Percentiles rank a stretch among this genome's conserved stretches.
These are phyloP conservation scores for Pythium periplocum DNA, from an alignment of 352 stramenopile species.

Conservation along the genomic window DNA sequence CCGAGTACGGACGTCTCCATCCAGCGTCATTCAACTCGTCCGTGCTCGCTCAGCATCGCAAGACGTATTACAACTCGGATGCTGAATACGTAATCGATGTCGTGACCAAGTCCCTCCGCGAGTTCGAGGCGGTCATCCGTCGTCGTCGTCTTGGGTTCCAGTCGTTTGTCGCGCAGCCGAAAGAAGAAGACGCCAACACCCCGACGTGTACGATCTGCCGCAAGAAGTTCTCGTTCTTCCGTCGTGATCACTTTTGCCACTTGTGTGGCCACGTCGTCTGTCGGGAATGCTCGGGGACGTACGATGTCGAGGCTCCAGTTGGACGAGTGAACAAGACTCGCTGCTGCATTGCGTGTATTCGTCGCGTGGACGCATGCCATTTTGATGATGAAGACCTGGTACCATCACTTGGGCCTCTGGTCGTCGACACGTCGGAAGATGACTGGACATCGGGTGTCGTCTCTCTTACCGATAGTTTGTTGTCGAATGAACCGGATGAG, in stretches of 20 bases:
- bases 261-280: slow-evolving; percentile 50
- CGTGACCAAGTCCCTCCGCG: slow-evolving; percentile 38
- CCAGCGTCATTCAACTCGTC: slow-evolving; percentile 16
- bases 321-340: slow-evolving; percentile 44
- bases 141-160: slow-evolving; percentile 61
- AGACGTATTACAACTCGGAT: slow-evolving; percentile 42
- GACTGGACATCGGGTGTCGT: no score
- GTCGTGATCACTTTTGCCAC: slow-evolving; percentile 48
- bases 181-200: slow-evolving; percentile 5
- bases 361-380: slow-evolving; percentile 46
- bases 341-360: slow-evolving; percentile 46
- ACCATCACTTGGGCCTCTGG: slow-evolving; percentile 29
- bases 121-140: slow-evolving; percentile 57
- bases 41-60: slow-evolving; percentile 28
- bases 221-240: slow-evolving; percentile 45
- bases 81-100: slow-evolving; percentile 31
- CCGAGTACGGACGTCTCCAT: slow-evolving; percentile 22
- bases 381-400: slow-evolving; percentile 58
- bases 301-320: slow-evolving; percentile 43
- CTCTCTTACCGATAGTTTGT: slow-evolving; percentile 16
- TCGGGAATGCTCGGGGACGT: slow-evolving; percentile 41
- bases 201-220: slow-evolving; percentile 41
- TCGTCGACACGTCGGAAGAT: slow-evolving; percentile 30
- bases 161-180: slow-evolving; percentile 56
- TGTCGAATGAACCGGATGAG: slow-evolving; percentile 30